Conservation (phyloP, 139 green algal genomes). For the Picochlorum sp. region DNA sequence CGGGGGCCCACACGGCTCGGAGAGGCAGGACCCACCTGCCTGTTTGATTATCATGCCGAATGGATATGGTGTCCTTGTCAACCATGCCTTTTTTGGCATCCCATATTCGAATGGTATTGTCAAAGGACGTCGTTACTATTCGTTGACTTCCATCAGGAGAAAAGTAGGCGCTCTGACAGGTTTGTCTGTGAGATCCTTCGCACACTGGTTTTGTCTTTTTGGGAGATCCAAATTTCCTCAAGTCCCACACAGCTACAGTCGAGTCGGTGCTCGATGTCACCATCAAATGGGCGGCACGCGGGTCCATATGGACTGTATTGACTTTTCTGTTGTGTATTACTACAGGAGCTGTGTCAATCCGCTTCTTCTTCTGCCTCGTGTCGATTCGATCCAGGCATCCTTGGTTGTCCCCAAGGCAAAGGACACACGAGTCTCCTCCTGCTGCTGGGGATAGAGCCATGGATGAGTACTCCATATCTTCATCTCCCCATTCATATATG, state of each 20-base stretch:
- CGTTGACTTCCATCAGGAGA: slow-evolving; percentile 31
- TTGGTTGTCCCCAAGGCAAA: slow-evolving; percentile 25
- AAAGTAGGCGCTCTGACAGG: slow-evolving; percentile 57
- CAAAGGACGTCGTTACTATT: slow-evolving; percentile 49
- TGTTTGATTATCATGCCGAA: slow-evolving; percentile 59
- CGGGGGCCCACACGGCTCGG: slow-evolving; percentile 6
- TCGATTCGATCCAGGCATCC: slow-evolving; percentile 19
- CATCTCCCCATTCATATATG: slow-evolving; percentile 3
- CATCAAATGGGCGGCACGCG: slow-evolving; percentile 24
- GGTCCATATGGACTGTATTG: slow-evolving; percentile 44
- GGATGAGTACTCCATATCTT: slow-evolving; percentile 41
- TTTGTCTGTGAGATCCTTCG: background rate
- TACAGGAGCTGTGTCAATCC: background rate
- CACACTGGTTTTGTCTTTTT: slow-evolving; percentile 10
- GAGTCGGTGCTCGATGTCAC: slow-evolving; percentile 59
- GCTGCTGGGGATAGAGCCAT: slow-evolving; percentile 40
- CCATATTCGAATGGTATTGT: slow-evolving; percentile 64
- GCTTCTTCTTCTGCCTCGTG: background rate
- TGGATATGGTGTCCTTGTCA: background rate
- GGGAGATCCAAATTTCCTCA: slow-evolving; percentile 29
- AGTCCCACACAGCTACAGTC: slow-evolving; percentile 56
- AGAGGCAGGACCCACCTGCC: slow-evolving; percentile 28
- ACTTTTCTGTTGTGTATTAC: slow-evolving; percentile 47
- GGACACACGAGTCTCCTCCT: slow-evolving; percentile 10
- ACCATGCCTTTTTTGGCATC: slow-evolving; percentile 21